A percentile compares a stretch with the other conserved stretches of the same genome.
phyloP scores from a whole-genome alignment of 2,329 filamentous ascomycete genomes.

The Paraphaeosphaeria minitans region DNA sequence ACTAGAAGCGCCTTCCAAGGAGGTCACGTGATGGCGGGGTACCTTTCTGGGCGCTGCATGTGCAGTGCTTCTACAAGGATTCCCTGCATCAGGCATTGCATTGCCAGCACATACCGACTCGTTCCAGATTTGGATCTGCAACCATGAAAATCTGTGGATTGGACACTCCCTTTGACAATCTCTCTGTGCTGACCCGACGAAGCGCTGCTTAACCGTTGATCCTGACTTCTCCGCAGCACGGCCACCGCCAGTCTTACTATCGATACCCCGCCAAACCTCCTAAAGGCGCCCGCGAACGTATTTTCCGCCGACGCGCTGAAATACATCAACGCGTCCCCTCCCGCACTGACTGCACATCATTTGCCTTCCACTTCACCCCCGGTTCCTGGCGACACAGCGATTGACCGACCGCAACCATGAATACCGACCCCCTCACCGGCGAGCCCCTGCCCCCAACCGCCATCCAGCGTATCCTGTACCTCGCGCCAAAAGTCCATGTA shows the following conservation, averaged over 20 bases:
- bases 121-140: constrained; percentile 21
- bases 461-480: constrained; percentile 84
- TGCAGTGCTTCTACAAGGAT: constrained; percentile 16
- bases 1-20: too few species aligned
- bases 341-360: background rate
- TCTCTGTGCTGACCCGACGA: constrained; percentile 13
- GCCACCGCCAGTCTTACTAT: constrained; percentile 9
- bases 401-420: constrained; percentile 53
- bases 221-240: constrained; percentile 16
- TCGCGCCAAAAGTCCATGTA: constrained; percentile 76
- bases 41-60: background rate
- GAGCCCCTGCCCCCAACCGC: constrained; percentile 71
- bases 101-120: constrained; percentile 45
- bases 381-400: background rate
- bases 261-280: constrained; percentile 10
- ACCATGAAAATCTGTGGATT: constrained; percentile 30
- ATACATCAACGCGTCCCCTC: background rate
- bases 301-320: background rate
- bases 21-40: constrained; percentile 16
- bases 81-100: constrained; percentile 30
- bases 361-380: background rate
- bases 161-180: constrained; percentile 35
- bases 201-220: constrained; percentile 22
- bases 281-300: constrained; percentile 3
- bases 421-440: constrained; percentile 74